Conservation (phyloP, 2,329 filamentous ascomycete genomes). For the Bipolaris zeicola region DNA sequence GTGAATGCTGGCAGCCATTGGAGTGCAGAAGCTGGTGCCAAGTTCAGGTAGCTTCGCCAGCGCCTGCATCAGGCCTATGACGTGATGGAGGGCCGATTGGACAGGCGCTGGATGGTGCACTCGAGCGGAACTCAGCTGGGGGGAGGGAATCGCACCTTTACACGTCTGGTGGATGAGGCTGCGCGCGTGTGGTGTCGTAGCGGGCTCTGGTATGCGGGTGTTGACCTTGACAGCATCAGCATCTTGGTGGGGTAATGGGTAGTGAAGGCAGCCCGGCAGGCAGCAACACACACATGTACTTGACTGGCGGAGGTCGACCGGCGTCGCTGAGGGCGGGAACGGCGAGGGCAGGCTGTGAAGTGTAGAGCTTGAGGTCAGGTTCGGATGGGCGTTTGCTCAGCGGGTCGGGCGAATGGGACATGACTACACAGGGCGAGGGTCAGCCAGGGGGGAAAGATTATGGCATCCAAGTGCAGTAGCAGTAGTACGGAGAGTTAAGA, state of each 20-base stretch:
- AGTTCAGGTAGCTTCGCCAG: neutral
- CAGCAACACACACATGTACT: conserved; percentile 54
- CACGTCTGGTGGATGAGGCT: conserved; percentile 63
- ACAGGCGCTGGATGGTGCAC: neutral
- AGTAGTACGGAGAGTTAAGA: conserved; percentile 2
- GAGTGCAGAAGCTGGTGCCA: neutral
- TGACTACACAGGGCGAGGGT: conserved; percentile 11
- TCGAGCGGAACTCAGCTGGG: neutral
- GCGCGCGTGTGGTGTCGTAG: conserved; percentile 68
- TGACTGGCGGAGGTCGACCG: conserved; percentile 52
- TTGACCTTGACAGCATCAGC: conserved; percentile 54
- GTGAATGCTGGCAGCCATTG: neutral
- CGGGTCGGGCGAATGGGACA: conserved; percentile 26
- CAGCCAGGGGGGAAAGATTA: neutral
- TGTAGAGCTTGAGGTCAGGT: conserved; percentile 45
- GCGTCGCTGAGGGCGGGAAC: conserved; percentile 49
- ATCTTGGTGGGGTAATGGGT: conserved; percentile 36
- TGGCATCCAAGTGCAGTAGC: neutral
- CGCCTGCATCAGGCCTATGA: neutral
- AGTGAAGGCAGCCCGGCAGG: conserved; percentile 12
- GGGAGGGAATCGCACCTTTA: conserved; percentile 59
- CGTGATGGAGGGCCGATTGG: neutral
- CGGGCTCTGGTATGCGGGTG: conserved; percentile 65
- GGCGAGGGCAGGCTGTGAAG: conserved; percentile 57
- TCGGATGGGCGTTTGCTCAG: conserved; percentile 28